phyloP scores from a whole-genome alignment of 192 early-diverging fungal genomes.

The Funneliformis geosporum region DNA sequence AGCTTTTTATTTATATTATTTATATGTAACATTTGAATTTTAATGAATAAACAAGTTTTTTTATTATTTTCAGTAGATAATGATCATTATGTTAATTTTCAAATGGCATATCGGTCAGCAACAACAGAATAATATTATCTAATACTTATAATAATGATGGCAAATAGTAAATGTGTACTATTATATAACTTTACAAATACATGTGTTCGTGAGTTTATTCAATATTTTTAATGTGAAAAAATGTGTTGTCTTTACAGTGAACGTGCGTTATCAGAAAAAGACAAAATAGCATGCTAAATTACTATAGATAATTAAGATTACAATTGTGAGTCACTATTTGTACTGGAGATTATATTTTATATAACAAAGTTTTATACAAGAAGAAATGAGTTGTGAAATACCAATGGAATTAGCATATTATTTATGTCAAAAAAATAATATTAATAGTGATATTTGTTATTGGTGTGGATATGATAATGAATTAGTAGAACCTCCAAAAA shows the following conservation, averaged over 20 bases:
- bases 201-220: neutral
- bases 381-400: neutral
- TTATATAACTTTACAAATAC: neutral
- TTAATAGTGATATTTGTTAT: slow-evolving; percentile 6
- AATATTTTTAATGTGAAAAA: neutral
- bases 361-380: neutral
- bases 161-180: neutral
- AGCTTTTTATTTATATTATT: neutral
- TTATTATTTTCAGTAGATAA: neutral
- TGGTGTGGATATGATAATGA: neutral
- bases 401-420: neutral
- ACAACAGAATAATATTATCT: neutral
- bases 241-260: neutral
- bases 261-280: neutral
- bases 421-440: neutral
- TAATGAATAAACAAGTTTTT: neutral
- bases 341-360: neutral
- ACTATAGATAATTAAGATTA: neutral
- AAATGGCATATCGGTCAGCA: neutral
- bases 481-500: neutral
- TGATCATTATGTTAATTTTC: neutral
- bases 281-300: neutral
- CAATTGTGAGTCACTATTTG: neutral
- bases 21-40: neutral
- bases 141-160: neutral